Evolutionary conservation across 2,329 filamentous ascomycete genomes (phyloP), one percentile per base, ranked within the genome.

Genomic region (Ophiocordyceps camponoti-rufipedis): DNA sequence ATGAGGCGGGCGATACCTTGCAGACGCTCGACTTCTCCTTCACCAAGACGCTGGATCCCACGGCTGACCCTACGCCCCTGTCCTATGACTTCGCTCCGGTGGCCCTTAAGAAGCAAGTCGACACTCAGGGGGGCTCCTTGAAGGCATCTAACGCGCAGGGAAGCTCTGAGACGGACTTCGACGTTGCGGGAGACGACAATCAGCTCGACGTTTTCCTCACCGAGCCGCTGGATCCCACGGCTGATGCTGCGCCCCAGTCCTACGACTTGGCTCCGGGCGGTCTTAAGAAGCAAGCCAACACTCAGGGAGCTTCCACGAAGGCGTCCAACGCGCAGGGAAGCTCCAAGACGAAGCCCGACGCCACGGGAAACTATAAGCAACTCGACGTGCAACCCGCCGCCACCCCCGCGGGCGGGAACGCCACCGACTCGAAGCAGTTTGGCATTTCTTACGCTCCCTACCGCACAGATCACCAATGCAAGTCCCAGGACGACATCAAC

Each of bases 401-500:
- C 40, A 39, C 2, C 6, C 10, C n/a, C n/a, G n/a, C 16, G 35
- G 3, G 10, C 7, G 35, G 16, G 18, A 39, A 39, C 23, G 11
- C 14, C 13, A 29, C 23, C 12, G 3, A 41, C 4, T 11, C 19
- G 1, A 38, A 18, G 7, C 28, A 10, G 7, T 61, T 65, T 31
- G 69, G 69, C 5, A 55, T 73, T 29, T 65, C 68, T 2, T 72
- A 72, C 51, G 66, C 69, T 1, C 69, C 69, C 1, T 72, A 71
- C 58, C 66, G 64, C 28, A 58, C 57, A 12, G 68, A 73, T 48
- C 67, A 72, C 29, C 62, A 62, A 46, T 93, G 85, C 71, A 91
- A 89, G 60, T 66, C 71, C 6, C 64, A 70, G 45, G 62, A 66
- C 1, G 66, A 85, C 52, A 70, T 93, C 44, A 66, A 73, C 48